Evolutionary conservation across 176 grass and related monocot species (phyloP), one percentile per base, ranked within the genome.

Genomic region (Echinochloa phyllopogon): DNA sequence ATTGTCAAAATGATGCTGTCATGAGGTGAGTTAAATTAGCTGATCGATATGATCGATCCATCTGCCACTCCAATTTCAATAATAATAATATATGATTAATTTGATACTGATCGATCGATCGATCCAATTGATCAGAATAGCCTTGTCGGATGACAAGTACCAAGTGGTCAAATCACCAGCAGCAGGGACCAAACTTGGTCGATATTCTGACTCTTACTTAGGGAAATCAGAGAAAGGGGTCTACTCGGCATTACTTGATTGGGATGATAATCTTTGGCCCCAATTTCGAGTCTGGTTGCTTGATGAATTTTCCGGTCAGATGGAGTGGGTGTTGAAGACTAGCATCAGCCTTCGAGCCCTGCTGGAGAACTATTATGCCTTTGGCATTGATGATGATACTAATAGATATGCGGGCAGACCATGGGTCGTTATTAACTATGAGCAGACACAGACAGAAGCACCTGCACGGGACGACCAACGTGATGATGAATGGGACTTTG

Each of bases 251-350:
- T 2, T 57, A 57, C 20, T 57, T n/a, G 5, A 57, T n/a, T 6
- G 0, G 55, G 51, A 53, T 57, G 55, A 14, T 48, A 0, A 2
- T 58, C 21, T 9, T 58, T 21, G 51, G 12, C 16, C 51, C 1
- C 51, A 23, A 10, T 23, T 1, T 23, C 56, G n/a, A 58, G 56
- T 58, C 6, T 58, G 56, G 56, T 58, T 58, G 56, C 56, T 58
- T 23, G 17, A 58, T 58, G 56, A 58, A 58, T 5, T 58, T 48
- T 4, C 3, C 4, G 16, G 16, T 36, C 60, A 65, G 29, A 36
- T 62, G 11, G 61, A 79, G 11, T 79, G 77, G 77, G 77, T 65
- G 77, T 29, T 66, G 43, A 66, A 51, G 27, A 66, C 12, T 38
- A 13, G 39, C 45, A 63, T 80, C 25, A 66, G 25, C 43, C 41